Conservation (phyloP, 2,329 filamentous ascomycete species). For the Fusarium circinatum region DNA sequence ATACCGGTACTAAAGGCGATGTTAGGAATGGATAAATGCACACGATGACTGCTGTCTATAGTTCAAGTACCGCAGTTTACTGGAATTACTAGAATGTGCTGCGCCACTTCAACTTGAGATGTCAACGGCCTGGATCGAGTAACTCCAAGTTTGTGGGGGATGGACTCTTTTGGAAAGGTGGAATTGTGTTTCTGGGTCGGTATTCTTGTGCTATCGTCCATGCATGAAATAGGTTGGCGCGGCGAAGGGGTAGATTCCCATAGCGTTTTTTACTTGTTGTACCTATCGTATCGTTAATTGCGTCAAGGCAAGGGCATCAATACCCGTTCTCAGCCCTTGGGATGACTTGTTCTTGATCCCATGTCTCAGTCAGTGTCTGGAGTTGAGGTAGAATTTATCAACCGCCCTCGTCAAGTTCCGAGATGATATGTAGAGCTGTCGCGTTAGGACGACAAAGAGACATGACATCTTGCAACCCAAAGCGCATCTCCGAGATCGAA, state of each 20-base stretch:
- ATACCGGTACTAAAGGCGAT: slow-evolving; percentile 47
- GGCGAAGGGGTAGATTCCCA: slow-evolving; percentile 42
- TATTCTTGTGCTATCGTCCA: slow-evolving; percentile 23
- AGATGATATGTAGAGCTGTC: neutral
- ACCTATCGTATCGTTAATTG: slow-evolving; percentile 16
- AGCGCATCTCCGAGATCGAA: neutral
- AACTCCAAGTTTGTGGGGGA: neutral
- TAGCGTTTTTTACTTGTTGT: slow-evolving; percentile 37
- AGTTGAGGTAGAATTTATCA: neutral
- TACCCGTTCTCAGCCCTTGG: neutral
- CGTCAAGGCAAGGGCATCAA: slow-evolving; percentile 12
- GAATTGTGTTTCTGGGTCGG: slow-evolving; percentile 25
- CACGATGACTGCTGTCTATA: neutral
- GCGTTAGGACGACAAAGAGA: neutral
- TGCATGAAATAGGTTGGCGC: slow-evolving; percentile 38
- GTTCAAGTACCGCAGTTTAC: neutral
- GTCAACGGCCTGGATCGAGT: neutral
- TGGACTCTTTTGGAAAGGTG: slow-evolving; percentile 11
- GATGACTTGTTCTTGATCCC: neutral
- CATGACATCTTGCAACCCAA: neutral
- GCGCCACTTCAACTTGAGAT: neutral
- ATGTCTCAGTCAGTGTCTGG: neutral
- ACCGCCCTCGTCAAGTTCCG: neutral
- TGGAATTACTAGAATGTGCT: neutral
- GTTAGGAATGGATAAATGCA: neutral